Evolutionary conservation across 495 filamentous ascomycete species (phyloP).

Genomic region (Hypoxylon crocopeplum): DNA sequence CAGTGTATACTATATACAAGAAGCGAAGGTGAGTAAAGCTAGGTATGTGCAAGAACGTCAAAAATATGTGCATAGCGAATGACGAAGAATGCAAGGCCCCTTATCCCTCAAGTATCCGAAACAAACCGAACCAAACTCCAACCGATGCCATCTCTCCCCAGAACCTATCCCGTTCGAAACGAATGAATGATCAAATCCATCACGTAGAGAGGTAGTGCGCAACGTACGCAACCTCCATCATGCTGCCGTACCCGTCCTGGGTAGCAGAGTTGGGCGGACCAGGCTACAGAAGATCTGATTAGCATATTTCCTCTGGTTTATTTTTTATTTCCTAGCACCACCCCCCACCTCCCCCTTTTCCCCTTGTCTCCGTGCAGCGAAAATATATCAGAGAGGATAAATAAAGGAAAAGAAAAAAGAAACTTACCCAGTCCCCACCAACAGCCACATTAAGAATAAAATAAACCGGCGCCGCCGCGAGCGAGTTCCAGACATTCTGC

Average conservation of each 20-base stretch:
- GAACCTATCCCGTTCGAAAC: too few relatives aligned
- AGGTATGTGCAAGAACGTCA: conserved; percentile 31
- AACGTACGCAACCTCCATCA: conserved; percentile 58
- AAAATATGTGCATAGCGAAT: conserved; percentile 31
- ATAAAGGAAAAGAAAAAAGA: background rate
- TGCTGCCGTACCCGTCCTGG: conserved; percentile 47
- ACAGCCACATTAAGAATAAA: conserved; percentile 61
- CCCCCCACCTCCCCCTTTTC: background rate
- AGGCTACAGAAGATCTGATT: conserved; percentile 39
- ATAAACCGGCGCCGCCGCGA: conserved; percentile 48
- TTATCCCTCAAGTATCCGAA: background rate
- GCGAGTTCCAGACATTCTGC: conserved; percentile 45
- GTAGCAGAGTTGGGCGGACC: conserved; percentile 49
- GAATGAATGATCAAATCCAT: background rate
- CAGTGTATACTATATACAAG: conserved; percentile 37
- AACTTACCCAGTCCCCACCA: conserved; percentile 56
- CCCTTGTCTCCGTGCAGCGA: background rate
- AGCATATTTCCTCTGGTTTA: too few relatives aligned
- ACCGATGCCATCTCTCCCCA: background rate
- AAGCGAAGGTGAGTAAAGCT: conserved; percentile 28
- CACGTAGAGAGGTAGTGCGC: conserved; percentile 43
- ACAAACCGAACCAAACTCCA: too few relatives aligned
- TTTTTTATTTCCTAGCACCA: too few relatives aligned
- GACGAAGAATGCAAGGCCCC: conserved; percentile 29
- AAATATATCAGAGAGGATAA: background rate